phyloP scores from a whole-genome alignment of 306 rosid species.

The Fragaria iinumae region DNA sequence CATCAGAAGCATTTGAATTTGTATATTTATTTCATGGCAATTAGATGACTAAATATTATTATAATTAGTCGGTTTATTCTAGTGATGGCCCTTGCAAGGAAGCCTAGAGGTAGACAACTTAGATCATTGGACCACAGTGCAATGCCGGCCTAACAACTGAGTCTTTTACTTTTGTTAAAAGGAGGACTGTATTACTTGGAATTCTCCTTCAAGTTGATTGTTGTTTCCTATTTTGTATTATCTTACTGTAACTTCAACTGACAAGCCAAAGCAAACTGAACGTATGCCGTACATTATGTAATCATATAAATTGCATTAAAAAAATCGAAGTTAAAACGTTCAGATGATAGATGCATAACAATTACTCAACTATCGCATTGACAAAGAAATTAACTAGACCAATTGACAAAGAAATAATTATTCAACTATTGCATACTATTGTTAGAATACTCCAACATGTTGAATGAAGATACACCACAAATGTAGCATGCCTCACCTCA shows the following conservation, averaged over 20 bases:
- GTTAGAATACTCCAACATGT: background rate
- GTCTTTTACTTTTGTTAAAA: background rate
- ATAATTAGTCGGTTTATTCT: background rate
- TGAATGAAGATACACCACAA: conserved; percentile 7
- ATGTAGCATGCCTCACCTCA: conserved; percentile 58
- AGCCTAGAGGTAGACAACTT: background rate
- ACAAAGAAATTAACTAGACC: too few relatives aligned
- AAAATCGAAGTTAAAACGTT: background rate
- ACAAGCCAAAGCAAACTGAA: background rate
- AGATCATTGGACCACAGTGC: background rate
- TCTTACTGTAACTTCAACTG: background rate
- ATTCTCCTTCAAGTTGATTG: background rate
- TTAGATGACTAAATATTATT: background rate
- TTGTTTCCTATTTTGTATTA: background rate
- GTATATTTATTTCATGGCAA: background rate
- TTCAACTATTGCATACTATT: background rate
- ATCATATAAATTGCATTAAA: background rate
- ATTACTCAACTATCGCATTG: too few relatives aligned
- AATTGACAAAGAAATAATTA: background rate
- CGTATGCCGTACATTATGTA: background rate
- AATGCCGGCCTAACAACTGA: background rate
- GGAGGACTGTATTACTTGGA: background rate
- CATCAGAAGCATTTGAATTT: background rate
- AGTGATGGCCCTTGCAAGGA: background rate
- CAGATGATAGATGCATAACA: background rate